phyloP scores from a whole-genome alignment of 192 early-diverging fungal genomes.

The Coemansia sp. region DNA sequence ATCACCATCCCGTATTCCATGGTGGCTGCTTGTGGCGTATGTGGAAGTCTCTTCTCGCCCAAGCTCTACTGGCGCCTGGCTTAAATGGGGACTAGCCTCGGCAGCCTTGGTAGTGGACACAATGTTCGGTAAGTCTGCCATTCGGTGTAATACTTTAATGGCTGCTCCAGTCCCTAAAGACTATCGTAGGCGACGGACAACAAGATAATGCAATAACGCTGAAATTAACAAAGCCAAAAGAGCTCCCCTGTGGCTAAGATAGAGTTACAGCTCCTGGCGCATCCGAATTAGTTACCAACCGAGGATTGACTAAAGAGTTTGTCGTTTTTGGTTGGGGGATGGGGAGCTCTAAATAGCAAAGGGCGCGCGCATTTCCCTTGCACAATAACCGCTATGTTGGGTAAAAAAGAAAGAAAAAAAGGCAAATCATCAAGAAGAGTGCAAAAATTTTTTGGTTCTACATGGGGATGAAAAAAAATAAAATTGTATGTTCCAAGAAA shows the following conservation, averaged over 20 bases:
- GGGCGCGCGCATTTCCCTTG: not conserved
- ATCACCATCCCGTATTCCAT: not conserved
- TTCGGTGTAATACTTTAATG: not conserved
- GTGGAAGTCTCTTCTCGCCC: not conserved
- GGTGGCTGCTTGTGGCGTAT: constrained; percentile 10
- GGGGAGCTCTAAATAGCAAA: not conserved
- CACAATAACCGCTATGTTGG: not conserved
- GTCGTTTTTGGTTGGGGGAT: not conserved
- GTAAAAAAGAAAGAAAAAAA: too few relatives aligned
- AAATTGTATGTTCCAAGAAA: too few relatives aligned
- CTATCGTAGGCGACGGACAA: not conserved
- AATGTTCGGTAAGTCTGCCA: not conserved
- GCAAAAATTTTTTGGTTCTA: not conserved
- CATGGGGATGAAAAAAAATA: not conserved
- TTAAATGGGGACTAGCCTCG: not conserved
- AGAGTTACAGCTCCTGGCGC: not conserved
- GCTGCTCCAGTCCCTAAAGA: not conserved
- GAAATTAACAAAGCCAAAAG: not conserved
- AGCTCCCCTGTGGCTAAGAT: not conserved
- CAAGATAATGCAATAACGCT: not conserved
- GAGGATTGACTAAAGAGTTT: not conserved
- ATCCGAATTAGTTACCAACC: not conserved
- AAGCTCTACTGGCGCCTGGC: constrained; percentile 1
- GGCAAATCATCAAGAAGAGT: not conserved
- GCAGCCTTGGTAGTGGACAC: not conserved